phyloP scores from a whole-genome alignment of 345 rosid genomes.

The Psidium friedrichsthalianum region DNA sequence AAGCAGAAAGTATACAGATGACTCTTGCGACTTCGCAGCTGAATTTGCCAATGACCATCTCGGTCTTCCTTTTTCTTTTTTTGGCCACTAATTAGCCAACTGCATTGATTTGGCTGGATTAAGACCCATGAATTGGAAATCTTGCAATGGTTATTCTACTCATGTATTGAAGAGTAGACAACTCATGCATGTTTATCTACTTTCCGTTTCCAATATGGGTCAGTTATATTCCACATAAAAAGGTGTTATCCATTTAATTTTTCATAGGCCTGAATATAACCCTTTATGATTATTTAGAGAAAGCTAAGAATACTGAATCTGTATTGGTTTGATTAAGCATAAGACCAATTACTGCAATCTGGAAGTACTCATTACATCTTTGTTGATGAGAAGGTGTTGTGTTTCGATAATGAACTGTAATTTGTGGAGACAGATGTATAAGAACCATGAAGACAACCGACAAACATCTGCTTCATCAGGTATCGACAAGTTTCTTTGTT shows the following conservation, averaged over 20 bases:
- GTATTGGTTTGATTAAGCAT: not conserved
- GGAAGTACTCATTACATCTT: not conserved
- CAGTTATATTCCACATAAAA: not conserved
- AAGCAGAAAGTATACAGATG: not conserved
- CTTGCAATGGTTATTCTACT: not conserved
- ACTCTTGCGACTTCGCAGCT: not conserved
- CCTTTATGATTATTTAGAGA: not conserved
- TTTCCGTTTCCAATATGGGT: not conserved
- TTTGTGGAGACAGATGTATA: constrained; percentile 42
- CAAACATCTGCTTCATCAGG: constrained; percentile 57
- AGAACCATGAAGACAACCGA: constrained; percentile 61
- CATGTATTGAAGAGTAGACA: not conserved
- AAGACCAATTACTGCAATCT: not conserved
- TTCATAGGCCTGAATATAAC: not conserved
- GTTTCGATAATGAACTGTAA: not conserved
- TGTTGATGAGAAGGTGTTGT: not conserved
- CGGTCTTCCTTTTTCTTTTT: not conserved
- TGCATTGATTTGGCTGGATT: not conserved
- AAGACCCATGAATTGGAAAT: not conserved
- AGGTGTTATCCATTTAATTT: not conserved
- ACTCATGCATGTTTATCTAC: not conserved
- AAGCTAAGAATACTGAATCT: not conserved
- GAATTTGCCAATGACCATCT: not conserved
- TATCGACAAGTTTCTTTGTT: not conserved
- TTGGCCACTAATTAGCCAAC: not conserved